Evolutionary conservation across 129 eudicot genomes (phyloP), one percentile per base, ranked within the genome.

Genomic region (Ambrosia trifida): DNA sequence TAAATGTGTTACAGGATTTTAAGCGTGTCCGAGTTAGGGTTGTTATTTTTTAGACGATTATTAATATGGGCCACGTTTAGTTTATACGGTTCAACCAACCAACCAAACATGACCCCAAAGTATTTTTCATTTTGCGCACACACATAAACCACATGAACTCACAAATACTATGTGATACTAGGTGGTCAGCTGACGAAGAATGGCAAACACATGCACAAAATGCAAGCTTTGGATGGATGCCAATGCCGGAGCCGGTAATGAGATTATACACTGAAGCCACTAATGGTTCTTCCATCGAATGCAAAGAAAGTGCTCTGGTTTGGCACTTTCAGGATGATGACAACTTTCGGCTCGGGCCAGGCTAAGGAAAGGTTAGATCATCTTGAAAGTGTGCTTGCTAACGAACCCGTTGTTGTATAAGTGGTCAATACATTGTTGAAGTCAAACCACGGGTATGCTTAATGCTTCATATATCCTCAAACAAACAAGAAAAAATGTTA

Each of bases 171-270:
- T 58, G 61, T 36, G 63, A 38, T 62, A 10, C 45, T 73, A 85
- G 90, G 82, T 76, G 84, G 86, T 67, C 74, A 3, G 80, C 53
- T 14, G 78, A 72, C 51, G 70, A 79, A 61, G 87, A 85, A 57
- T 85, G 90, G 90, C 87, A 85, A 52, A 79, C 79, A 13, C 73
- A 75, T 54, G 78, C 50, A 6, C 85, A 79, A 43, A 58, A 47
- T 76, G 62, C 50, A n/a, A 80, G 69, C 59, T 85, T 85, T 45
- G 82, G 84, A 10, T 85, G 90, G 90, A 75, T 79, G 79, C 87
- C 82, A 16, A 79, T 82, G 73, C 87, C 86, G 3, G 90, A 85
- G 60, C 90, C 90, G 1, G 90, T 85, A 4, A 85, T 85, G 90
- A 76, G 40, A 31, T 32, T 78, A 40, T 85, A 85, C 46, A 85